Evolutionary conservation across 2,329 filamentous ascomycete species (phyloP).

Genomic region (Tolypocladium nubicola): DNA sequence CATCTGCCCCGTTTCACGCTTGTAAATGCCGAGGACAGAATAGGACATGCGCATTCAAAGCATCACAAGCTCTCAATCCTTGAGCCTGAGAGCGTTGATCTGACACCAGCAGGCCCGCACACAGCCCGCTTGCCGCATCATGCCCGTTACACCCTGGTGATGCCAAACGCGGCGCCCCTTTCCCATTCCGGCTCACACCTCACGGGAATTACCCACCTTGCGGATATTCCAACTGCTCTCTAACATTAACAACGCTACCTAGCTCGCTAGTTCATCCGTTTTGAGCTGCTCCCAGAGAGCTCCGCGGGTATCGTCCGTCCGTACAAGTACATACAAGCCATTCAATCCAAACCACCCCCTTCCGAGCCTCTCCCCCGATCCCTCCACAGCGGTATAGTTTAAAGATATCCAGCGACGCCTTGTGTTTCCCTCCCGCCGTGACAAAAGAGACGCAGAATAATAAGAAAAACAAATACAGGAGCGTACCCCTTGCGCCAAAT

Average conservation of each 20-base stretch:
- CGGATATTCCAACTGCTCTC: neutral
- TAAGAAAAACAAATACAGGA: neutral
- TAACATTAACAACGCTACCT: neutral
- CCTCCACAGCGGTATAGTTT: neutral
- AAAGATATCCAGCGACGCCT: neutral
- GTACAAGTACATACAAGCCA: conserved; percentile 2
- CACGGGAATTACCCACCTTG: neutral
- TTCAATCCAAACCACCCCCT: neutral
- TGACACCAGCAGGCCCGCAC: neutral
- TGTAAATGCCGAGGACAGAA: too few species aligned
- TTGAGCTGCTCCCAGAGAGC: conserved; percentile 1
- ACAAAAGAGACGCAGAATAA: neutral
- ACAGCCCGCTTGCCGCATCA: neutral
- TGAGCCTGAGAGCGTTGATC: neutral
- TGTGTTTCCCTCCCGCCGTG: neutral
- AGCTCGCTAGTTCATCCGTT: neutral
- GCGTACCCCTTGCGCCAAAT: neutral
- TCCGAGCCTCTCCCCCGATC: neutral
- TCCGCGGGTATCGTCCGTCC: conserved; percentile 5
- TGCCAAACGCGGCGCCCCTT: neutral
- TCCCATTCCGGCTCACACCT: neutral
- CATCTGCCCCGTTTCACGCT: too few species aligned
- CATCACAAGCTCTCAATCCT: neutral
- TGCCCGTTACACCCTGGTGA: neutral
- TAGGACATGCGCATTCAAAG: neutral